These are phyloP conservation scores for Globisporangium orthogonon DNA, from an alignment of 352 stramenopile genomes.

Conservation along the genomic window DNA sequence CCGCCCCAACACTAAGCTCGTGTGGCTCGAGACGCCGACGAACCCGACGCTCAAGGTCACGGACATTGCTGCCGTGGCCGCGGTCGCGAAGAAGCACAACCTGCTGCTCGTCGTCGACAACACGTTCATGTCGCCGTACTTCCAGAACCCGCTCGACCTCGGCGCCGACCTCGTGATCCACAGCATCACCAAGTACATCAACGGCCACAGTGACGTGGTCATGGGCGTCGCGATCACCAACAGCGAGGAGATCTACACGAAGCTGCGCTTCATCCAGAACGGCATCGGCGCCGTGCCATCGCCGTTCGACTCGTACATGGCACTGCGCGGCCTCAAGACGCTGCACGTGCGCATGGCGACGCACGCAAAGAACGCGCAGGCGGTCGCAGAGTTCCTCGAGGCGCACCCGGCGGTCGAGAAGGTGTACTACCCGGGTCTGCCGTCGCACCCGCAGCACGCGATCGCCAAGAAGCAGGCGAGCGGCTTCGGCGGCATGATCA, in stretches of 20 bases:
- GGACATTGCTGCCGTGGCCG: conserved; percentile 89
- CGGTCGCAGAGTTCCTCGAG: conserved; percentile 88
- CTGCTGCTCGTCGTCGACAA: conserved; percentile 92
- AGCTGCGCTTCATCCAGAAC: conserved; percentile 92
- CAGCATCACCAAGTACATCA: conserved; percentile 96
- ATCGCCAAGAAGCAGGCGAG: conserved; percentile 77
- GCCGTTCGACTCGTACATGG: conserved; percentile 92
- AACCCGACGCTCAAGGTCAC: conserved; percentile 95
- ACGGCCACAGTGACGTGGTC: conserved; percentile 92
- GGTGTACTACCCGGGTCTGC: conserved; percentile 91
- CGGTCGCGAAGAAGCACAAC: conserved; percentile 84
- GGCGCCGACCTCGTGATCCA: conserved; percentile 92
- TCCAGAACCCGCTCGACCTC: conserved; percentile 89
- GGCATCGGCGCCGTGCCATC: conserved; percentile 90
- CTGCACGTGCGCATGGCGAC: conserved; percentile 91
- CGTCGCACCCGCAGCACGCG: conserved; percentile 86
- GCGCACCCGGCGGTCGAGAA: conserved; percentile 86
- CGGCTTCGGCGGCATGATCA: conserved; percentile 83
- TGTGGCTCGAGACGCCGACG: conserved; percentile 92
- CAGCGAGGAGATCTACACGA: conserved; percentile 90
- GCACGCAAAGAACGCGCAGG: conserved; percentile 92
- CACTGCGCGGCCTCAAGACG: conserved; percentile 94
- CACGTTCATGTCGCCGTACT: conserved; percentile 93
- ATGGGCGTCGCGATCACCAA: conserved; percentile 91
- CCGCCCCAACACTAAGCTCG: conserved; percentile 89